phyloP scores from a whole-genome alignment of 306 rosid species.

The Psophocarpus tetragonolobus region DNA sequence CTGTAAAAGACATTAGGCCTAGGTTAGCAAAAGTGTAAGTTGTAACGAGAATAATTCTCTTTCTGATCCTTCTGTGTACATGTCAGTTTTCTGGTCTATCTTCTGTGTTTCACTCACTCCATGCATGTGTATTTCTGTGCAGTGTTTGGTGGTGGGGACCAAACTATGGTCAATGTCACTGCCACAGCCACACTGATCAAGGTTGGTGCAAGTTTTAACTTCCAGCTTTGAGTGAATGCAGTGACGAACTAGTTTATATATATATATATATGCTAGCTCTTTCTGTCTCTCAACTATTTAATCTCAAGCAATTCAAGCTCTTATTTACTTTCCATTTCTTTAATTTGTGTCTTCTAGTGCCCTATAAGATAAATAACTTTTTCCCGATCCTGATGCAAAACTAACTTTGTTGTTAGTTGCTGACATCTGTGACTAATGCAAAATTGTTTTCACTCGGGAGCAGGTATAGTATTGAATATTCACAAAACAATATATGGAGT shows the following conservation, averaged over 20 bases:
- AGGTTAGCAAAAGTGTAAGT: background rate
- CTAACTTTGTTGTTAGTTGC: constrained; percentile 22
- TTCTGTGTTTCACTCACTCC: constrained; percentile 21
- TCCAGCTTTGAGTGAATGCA: constrained; percentile 42
- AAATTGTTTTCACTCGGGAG: constrained; percentile 25
- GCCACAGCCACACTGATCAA: constrained; percentile 43
- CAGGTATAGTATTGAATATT: background rate
- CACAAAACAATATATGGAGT: background rate
- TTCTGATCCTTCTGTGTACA: background rate
- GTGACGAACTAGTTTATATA: constrained; percentile 24
- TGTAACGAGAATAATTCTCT: constrained; percentile 14
- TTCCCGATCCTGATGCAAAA: background rate
- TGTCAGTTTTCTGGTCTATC: constrained; percentile 22
- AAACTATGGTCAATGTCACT: constrained; percentile 36
- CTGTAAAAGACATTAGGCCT: no score
- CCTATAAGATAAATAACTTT: background rate
- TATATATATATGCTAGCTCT: no score
- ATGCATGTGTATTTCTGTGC: constrained; percentile 48
- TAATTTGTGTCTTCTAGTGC: background rate
- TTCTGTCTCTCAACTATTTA: background rate
- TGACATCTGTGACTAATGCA: constrained; percentile 21
- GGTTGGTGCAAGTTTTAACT: constrained; percentile 47
- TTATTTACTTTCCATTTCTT: constrained; percentile 14
- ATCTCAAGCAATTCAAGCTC: constrained; percentile 11
- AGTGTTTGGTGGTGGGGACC: constrained; percentile 43